Percentiles rank a stretch among this genome's conserved stretches.
Conservation (phyloP, 129 eudicot species). For the Ambrosia trifida region DNA sequence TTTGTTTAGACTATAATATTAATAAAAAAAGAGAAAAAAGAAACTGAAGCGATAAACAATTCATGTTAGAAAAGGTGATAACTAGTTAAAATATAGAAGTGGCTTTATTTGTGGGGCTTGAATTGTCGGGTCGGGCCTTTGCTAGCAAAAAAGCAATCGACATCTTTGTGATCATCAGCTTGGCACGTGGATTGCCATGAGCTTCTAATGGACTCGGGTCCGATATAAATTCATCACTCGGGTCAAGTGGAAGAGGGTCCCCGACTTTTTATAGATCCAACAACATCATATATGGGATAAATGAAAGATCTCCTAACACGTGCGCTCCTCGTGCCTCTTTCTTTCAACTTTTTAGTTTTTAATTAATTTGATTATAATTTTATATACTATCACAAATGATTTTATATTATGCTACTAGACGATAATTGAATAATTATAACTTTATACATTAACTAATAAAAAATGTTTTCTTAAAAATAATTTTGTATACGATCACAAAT, state of each 20-base stretch:
- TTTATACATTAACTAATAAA: too few relatives aligned
- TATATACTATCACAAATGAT: too few relatives aligned
- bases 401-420: too few relatives aligned
- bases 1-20: neutral
- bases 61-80: conserved; percentile 26
- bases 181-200: conserved; percentile 37
- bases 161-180: conserved; percentile 28
- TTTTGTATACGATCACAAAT: too few relatives aligned
- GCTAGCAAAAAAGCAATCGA: conserved; percentile 31
- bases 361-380: neutral
- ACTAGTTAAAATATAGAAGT: conserved; percentile 36
- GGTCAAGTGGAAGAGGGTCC: conserved; percentile 33
- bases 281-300: conserved; percentile 34
- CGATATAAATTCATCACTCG: conserved; percentile 32
- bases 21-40: neutral
- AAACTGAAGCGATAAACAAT: conserved; percentile 28
- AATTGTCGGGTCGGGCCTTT: conserved; percentile 47
- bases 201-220: conserved; percentile 40
- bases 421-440: too few relatives aligned
- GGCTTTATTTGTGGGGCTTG: conserved; percentile 44
- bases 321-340: conserved; percentile 35
- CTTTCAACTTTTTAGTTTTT: neutral
- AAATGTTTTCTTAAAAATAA: too few relatives aligned
- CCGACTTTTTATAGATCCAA: conserved; percentile 35
- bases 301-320: conserved; percentile 40